Conservation (phyloP, 1,139 yeast species). For the Debaryomyces robertsiae region DNA sequence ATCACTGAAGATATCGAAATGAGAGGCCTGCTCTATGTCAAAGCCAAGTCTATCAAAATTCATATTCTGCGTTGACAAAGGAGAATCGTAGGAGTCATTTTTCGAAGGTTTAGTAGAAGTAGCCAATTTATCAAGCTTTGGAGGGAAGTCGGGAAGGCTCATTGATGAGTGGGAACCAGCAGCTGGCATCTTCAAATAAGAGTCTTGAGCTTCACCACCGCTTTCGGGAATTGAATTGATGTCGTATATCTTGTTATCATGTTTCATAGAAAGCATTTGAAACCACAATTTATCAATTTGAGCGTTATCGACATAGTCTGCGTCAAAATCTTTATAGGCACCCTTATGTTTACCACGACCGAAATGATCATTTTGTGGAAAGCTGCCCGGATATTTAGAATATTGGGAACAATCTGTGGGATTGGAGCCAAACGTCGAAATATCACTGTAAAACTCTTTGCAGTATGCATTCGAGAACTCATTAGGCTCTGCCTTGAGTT, state of each 20-base stretch:
- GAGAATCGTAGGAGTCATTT: background rate
- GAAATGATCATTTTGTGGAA: background rate
- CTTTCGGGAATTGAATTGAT: background rate
- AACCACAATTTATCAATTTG: constrained; percentile 46
- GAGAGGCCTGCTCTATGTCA: constrained; percentile 20
- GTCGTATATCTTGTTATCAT: constrained; percentile 18
- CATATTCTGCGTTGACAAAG: constrained; percentile 3
- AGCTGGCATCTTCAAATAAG: background rate
- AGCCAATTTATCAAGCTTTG: background rate
- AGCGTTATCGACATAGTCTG: constrained; percentile 32
- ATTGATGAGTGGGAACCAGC: background rate
- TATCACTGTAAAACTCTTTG: background rate
- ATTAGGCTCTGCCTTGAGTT: constrained; percentile 14
- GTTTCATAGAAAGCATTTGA: constrained; percentile 38
- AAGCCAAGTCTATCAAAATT: constrained; percentile 17
- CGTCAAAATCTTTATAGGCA: constrained; percentile 19
- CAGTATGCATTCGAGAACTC: constrained; percentile 14
- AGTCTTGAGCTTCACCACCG: background rate
- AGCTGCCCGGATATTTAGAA: background rate
- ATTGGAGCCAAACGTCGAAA: background rate
- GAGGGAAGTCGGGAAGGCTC: background rate
- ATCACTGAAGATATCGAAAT: constrained; percentile 29
- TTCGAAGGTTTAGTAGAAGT: background rate
- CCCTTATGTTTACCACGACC: background rate
- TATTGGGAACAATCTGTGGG: background rate